Conservation (phyloP, 495 filamentous ascomycete species). For the Neurospora sp. region DNA sequence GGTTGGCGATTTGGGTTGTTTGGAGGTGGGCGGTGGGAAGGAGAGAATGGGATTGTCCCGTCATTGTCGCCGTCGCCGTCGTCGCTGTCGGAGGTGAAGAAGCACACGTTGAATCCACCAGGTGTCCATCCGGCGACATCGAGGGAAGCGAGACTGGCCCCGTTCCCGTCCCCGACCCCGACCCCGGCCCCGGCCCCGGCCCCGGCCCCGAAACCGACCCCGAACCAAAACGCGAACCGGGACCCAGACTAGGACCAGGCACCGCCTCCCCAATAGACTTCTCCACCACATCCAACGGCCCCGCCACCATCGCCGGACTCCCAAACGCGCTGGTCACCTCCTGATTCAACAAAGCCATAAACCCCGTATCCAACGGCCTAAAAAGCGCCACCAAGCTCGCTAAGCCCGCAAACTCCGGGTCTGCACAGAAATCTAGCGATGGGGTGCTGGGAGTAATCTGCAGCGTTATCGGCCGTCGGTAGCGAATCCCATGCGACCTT, state of each 20-base stretch:
- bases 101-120: constrained; percentile 39
- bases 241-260: not conserved
- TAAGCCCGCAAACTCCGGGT: constrained; percentile 47
- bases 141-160: not conserved
- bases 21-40: constrained; percentile 31
- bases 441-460: constrained; percentile 32
- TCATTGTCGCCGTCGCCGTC: not conserved
- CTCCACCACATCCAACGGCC: constrained; percentile 32
- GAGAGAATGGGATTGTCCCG: not conserved
- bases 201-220: too few relatives aligned
- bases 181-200: not conserved
- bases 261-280: constrained; percentile 44
- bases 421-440: constrained; percentile 20
- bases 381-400: constrained; percentile 54
- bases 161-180: not conserved
- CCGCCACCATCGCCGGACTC: constrained; percentile 34
- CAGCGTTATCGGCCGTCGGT: constrained; percentile 54
- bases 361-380: constrained; percentile 53
- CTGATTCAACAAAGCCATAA: constrained; percentile 54
- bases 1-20: constrained; percentile 61
- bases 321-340: constrained; percentile 28
- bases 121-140: not conserved
- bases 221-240: not conserved
- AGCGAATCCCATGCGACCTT: constrained; percentile 64
- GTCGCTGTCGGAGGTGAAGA: not conserved